Conservation (phyloP, 2,329 filamentous ascomycete species). For the Cladosporium sp. region DNA sequence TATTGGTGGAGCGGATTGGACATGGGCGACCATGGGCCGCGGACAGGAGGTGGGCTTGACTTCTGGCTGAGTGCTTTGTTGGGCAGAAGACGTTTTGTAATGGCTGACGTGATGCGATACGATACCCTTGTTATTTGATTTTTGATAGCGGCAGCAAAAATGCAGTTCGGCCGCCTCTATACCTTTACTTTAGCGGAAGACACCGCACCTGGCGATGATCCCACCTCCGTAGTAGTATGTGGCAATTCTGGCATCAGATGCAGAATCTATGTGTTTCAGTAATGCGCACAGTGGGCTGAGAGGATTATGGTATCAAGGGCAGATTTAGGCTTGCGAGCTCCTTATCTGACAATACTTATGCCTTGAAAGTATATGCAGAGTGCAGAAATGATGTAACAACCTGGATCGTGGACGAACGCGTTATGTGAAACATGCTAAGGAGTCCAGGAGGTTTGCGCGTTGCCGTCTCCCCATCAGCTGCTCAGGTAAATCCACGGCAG, state of each 20-base stretch:
- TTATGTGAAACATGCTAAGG: slow-evolving; percentile 8
- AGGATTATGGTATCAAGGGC: not conserved
- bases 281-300: not conserved
- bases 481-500: not conserved
- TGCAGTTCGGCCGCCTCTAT: not conserved
- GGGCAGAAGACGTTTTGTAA: not conserved
- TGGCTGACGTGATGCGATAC: slow-evolving; percentile 7
- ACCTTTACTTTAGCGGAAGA: not conserved
- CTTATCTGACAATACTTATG: not conserved
- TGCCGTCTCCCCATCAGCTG: not conserved
- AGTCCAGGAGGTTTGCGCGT: slow-evolving; percentile 5
- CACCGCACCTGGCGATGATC: not conserved
- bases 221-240: not conserved
- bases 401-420: not conserved
- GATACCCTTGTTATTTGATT: slow-evolving; percentile 16
- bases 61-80: not conserved
- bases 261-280: not conserved
- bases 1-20: slow-evolving; percentile 11
- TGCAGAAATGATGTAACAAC: not conserved
- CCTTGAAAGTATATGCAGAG: not conserved
- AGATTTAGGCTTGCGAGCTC: not conserved
- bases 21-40: slow-evolving; percentile 3
- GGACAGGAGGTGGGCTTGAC: slow-evolving; percentile 13
- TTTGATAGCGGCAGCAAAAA: not conserved
- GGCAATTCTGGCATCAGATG: not conserved